These are phyloP conservation scores for Euphorbia lathyris DNA, from an alignment of 345 rosid genomes.

Conservation along the genomic window DNA sequence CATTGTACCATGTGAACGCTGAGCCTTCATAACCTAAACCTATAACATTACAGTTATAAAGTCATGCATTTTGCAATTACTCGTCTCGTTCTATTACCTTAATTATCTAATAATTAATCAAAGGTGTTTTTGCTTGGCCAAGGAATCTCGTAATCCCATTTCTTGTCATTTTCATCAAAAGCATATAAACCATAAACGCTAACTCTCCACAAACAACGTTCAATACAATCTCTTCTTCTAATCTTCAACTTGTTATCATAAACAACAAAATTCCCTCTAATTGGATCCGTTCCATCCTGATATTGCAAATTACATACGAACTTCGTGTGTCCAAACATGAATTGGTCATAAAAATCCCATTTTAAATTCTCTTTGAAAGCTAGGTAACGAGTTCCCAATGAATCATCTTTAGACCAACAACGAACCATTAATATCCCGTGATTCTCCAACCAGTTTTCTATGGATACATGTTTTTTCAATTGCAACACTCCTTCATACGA, in stretches of 20 bases:
- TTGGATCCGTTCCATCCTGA: neutral
- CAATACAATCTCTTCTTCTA: slow-evolving; percentile 8
- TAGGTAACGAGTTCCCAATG: neutral
- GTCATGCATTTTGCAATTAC: too few relatives aligned
- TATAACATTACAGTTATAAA: too few relatives aligned
- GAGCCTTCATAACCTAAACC: too few relatives aligned
- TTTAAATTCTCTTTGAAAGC: neutral
- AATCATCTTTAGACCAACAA: neutral
- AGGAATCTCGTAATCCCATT: too few relatives aligned
- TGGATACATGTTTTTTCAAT: neutral
- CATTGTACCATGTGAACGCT: too few relatives aligned
- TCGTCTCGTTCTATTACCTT: too few relatives aligned
- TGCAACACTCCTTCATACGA: neutral
- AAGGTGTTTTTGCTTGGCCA: too few relatives aligned
- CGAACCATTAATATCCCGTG: neutral
- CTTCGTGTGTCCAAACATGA: neutral
- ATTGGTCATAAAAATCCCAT: neutral
- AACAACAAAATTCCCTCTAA: slow-evolving; percentile 10
- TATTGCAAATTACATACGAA: slow-evolving; percentile 20
- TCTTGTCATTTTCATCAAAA: too few relatives aligned
- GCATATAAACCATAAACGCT: neutral
- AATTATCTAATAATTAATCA: too few relatives aligned
- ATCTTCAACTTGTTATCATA: slow-evolving; percentile 1
- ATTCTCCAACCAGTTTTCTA: neutral
- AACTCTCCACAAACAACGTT: slow-evolving; percentile 18